Conservation (phyloP, 495 filamentous ascomycete genomes). For the Penicillium ochrochloron region DNA sequence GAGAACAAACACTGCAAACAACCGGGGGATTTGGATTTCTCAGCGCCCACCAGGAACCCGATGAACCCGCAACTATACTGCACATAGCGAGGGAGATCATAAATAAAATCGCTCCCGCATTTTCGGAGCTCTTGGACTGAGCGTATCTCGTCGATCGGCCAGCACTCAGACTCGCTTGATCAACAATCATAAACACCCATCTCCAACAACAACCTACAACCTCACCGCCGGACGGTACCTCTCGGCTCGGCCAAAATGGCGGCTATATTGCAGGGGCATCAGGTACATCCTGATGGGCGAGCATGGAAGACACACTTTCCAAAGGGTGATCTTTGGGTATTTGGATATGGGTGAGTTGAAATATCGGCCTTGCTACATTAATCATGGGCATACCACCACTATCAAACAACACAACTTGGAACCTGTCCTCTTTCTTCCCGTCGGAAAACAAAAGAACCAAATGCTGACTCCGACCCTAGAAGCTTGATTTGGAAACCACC, state of each 20-base stretch:
- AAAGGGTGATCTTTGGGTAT: constrained; percentile 78
- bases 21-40: constrained; percentile 18
- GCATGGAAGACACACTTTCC: constrained; percentile 51
- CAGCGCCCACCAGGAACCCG: constrained; percentile 9
- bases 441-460: not conserved
- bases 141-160: not conserved
- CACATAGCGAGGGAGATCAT: not conserved
- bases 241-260: constrained; percentile 25
- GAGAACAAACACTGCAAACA: constrained; percentile 33
- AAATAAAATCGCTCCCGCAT: not conserved
- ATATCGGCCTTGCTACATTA: not conserved
- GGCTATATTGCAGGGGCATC: constrained; percentile 28
- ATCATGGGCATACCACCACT: not conserved
- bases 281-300: constrained; percentile 39
- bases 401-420: not conserved
- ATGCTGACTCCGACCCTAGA: constrained; percentile 47
- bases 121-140: not conserved
- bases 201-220: no score
- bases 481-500: constrained; percentile 99
- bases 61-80: constrained; percentile 1
- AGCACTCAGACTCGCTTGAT: not conserved
- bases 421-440: not conserved
- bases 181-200: not conserved
- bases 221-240: constrained; percentile 2
- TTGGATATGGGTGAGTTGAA: constrained; percentile 82